phyloP scores from a whole-genome alignment of 169 alveolate genomes.

The Amoebophrya sp. region DNA sequence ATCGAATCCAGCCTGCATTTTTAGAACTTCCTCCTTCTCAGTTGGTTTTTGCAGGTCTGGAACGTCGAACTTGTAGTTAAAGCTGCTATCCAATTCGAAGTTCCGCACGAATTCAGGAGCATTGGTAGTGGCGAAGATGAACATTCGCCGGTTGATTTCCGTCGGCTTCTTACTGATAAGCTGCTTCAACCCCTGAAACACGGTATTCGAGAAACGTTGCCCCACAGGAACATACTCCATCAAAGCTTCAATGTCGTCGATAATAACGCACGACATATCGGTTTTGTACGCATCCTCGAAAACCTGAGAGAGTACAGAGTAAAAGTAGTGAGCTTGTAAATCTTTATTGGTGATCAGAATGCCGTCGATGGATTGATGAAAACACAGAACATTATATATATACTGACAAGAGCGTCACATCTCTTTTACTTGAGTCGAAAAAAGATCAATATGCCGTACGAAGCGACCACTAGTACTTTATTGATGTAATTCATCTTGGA shows the following conservation, averaged over 20 bases:
- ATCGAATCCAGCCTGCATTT: neutral
- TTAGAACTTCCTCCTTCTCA: neutral
- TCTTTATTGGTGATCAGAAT: no score
- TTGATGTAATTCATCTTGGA: neutral
- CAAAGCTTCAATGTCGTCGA: conserved; percentile 90
- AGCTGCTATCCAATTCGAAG: conserved; percentile 20
- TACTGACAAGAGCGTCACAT: no score
- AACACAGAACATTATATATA: no score
- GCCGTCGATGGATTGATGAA: no score
- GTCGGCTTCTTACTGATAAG: conserved; percentile 76
- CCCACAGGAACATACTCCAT: conserved; percentile 93
- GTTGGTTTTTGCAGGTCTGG: neutral
- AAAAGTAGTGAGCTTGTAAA: no score
- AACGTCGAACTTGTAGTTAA: conserved; percentile 10
- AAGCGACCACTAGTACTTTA: neutral
- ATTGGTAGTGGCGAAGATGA: conserved; percentile 77
- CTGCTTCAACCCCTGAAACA: conserved; percentile 73
- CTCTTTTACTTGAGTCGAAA: no score
- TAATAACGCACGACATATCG: conserved; percentile 76
- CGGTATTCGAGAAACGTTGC: conserved; percentile 75
- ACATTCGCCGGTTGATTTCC: conserved; percentile 64
- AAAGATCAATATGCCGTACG: no score
- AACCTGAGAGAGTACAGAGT: no score
- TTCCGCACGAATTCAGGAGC: conserved; percentile 41
- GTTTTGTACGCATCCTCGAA: conserved; percentile 94